These are phyloP conservation scores for Astragalus membranaceus DNA, from an alignment of 306 rosid species.

Conservation along the genomic window DNA sequence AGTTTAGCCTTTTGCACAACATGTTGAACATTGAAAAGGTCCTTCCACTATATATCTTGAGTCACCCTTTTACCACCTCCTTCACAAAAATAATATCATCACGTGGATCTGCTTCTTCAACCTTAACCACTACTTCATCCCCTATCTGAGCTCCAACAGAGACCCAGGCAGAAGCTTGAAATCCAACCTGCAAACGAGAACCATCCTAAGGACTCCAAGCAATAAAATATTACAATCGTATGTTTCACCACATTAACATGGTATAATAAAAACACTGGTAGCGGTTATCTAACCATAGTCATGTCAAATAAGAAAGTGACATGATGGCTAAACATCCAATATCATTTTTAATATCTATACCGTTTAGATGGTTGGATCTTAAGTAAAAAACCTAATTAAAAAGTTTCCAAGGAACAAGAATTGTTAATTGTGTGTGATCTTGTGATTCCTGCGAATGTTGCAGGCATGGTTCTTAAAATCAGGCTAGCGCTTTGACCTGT, in stretches of 20 bases:
- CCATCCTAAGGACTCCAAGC: neutral
- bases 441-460: neutral
- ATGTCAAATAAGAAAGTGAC: neutral
- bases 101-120: constrained; percentile 86
- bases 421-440: neutral
- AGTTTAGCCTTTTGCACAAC: constrained; percentile 18
- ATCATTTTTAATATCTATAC: neutral
- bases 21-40: neutral
- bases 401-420: neutral
- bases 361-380: neutral
- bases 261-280: neutral
- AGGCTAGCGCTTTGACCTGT: too few relatives aligned
- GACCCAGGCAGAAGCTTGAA: constrained; percentile 75
- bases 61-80: constrained; percentile 48
- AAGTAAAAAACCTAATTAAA: neutral
- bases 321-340: neutral
- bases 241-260: neutral
- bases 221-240: neutral
- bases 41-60: neutral
- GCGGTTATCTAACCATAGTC: neutral
- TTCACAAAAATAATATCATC: constrained; percentile 68
- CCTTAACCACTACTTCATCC: constrained; percentile 68
- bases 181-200: constrained; percentile 66
- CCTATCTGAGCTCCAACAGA: constrained; percentile 71
- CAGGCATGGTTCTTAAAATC: too few relatives aligned